Evolutionary conservation across 2,329 filamentous ascomycete species (phyloP).

Genomic region (Ampelomyces quisqualis): DNA sequence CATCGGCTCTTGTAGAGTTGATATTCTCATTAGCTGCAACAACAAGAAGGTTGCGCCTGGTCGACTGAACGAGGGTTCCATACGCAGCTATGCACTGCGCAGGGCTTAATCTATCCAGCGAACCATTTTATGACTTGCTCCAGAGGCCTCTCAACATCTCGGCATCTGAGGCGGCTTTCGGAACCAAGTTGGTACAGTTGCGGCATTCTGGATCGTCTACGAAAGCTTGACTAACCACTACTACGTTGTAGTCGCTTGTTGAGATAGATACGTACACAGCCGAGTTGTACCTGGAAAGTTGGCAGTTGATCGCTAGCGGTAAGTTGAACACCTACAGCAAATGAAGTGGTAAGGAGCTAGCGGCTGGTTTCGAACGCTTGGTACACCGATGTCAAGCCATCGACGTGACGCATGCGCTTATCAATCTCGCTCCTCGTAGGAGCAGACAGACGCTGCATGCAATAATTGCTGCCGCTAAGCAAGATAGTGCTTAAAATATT

Average conservation of each 20-base stretch:
- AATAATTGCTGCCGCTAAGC: slow-evolving; percentile 53
- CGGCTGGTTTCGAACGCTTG: slow-evolving; percentile 43
- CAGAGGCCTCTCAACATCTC: background rate
- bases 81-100: slow-evolving; percentile 21
- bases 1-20: too few species aligned
- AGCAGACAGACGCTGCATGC: slow-evolving; percentile 54
- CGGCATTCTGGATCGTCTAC: slow-evolving; percentile 8
- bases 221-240: slow-evolving; percentile 15
- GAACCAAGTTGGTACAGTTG: slow-evolving; percentile 1
- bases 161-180: background rate
- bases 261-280: slow-evolving; percentile 21
- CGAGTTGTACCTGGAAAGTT: slow-evolving; percentile 18
- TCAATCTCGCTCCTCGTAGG: slow-evolving; percentile 55
- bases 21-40: slow-evolving; percentile 8
- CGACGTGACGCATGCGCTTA: slow-evolving; percentile 46
- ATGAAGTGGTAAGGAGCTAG: slow-evolving; percentile 5
- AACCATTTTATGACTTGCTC: background rate
- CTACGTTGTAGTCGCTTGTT: slow-evolving; percentile 15
- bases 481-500: slow-evolving; percentile 51
- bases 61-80: slow-evolving; percentile 10
- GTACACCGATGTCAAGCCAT: slow-evolving; percentile 37
- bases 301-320: background rate
- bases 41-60: slow-evolving; percentile 14
- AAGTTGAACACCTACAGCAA: slow-evolving; percentile 5
- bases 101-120: slow-evolving; percentile 5